Evolutionary conservation across 306 rosid genomes (phyloP).

Genomic region (Fragaria iinumae): DNA sequence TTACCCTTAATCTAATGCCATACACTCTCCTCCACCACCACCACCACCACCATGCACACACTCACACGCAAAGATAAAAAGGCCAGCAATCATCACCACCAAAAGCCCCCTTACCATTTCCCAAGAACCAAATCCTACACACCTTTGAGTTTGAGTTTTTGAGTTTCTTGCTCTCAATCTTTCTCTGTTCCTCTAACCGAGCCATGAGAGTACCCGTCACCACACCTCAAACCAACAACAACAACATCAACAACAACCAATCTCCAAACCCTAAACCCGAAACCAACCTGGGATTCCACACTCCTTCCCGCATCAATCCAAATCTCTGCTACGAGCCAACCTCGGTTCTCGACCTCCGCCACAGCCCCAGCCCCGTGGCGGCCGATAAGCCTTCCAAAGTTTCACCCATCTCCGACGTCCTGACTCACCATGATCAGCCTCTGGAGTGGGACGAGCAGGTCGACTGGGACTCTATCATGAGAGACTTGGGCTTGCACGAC

Average conservation of each 20-base stretch:
- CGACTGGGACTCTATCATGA: conserved; percentile 85
- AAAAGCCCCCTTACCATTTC: conserved; percentile 41
- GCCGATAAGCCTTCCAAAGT: conserved; percentile 32
- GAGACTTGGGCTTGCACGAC: conserved; percentile 64
- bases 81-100: conserved; percentile 44
- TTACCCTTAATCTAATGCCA: not conserved
- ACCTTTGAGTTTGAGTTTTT: not conserved
- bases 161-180: not conserved
- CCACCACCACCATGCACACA: conserved; percentile 36
- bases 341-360: conserved; percentile 74
- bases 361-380: conserved; percentile 68
- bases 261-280: conserved; percentile 38
- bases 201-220: conserved; percentile 76
- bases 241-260: conserved; percentile 19
- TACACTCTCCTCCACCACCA: conserved; percentile 23
- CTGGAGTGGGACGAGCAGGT: conserved; percentile 70
- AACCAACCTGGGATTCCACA: conserved; percentile 16
- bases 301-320: conserved; percentile 22
- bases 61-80: conserved; percentile 74
- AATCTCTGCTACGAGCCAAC: conserved; percentile 69
- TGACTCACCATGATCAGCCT: conserved; percentile 35
- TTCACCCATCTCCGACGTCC: conserved; percentile 10
- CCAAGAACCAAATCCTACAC: conserved; percentile 18
- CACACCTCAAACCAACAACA: conserved; percentile 31
- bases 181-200: conserved; percentile 14